Base-by-base conservation (phyloP, 805 yeast genomes). In the Candida gorgasii region DNA sequence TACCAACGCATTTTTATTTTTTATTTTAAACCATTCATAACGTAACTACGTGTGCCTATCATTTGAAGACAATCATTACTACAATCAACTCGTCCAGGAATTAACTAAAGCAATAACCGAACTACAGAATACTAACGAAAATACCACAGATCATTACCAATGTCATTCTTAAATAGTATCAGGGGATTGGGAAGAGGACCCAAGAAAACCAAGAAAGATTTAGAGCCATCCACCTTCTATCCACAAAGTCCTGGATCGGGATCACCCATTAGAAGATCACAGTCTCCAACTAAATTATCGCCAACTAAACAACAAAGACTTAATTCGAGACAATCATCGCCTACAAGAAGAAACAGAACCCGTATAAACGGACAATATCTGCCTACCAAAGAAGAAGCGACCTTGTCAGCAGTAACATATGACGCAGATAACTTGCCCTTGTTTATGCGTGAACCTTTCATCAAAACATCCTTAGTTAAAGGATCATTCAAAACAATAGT, bases 401-500 rank as follows among this genome's bases (percentile, higher is more conserved):
- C 5, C 16, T 24, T 36, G 16, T 5, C 39, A 16, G n/a, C 37
- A 27, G n/a, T 22, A 14, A n/a, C 32, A 26, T 17, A 30, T 14
- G 43, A 42, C 19, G 8, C 39, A 3, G 50, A 44, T 16, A 44
- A 50, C 22, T 47, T 59, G 27, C 89, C 89, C 4, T 67, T 93
- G 42, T 93, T 90, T 57, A 61, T 93, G 51, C 83, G 93, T 57
- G 96, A 90, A 53, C 98, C 97, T 11, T 93, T 86, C 61, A 93
- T 90, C 4, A 83, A 90, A 48, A 88, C 97, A 0, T 95, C 98
- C 0, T 69, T 93, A 26, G 99, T 95, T 14, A 93, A 92, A 59
- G 99, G 99, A 13, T 86, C 96, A 0, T 93, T 89, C 69, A 89
- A 87, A 57, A 90, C 99, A 1, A 93, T 93, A 50, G 97, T 93